These are phyloP conservation scores for Dendrobium officinale DNA, from an alignment of 106 monocot species.

Conservation along the genomic window DNA sequence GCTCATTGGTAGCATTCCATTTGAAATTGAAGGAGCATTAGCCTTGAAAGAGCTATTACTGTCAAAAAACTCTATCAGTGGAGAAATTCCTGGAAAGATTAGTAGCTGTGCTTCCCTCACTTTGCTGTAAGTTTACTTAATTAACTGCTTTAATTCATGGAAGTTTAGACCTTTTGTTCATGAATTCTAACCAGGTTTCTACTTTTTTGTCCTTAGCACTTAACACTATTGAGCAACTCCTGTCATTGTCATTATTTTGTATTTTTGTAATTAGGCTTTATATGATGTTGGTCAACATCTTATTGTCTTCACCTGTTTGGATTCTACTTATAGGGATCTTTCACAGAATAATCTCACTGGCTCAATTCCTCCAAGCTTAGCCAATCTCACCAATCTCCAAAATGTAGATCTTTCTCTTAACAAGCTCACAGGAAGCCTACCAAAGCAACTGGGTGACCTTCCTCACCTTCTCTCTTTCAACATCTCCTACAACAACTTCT, in stretches of 20 bases:
- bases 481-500: slow-evolving; percentile 66
- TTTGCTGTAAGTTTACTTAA: slow-evolving; percentile 50
- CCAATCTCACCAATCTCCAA: slow-evolving; percentile 57
- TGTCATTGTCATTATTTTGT: background rate
- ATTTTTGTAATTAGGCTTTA: background rate
- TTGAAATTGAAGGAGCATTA: slow-evolving; percentile 36
- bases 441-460: slow-evolving; percentile 62
- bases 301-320: slow-evolving; percentile 7
- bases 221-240: background rate
- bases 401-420: slow-evolving; percentile 58
- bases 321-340: slow-evolving; percentile 49
- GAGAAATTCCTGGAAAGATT: slow-evolving; percentile 52
- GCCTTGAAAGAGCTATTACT: slow-evolving; percentile 45
- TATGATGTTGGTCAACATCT: background rate
- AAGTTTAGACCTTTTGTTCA: background rate
- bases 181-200: background rate
- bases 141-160: background rate
- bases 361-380: slow-evolving; percentile 37
- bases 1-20: slow-evolving; percentile 54
- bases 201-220: background rate
- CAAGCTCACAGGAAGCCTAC: slow-evolving; percentile 52
- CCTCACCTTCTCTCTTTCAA: slow-evolving; percentile 59
- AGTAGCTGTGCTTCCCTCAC: slow-evolving; percentile 47
- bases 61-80: slow-evolving; percentile 44
- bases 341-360: slow-evolving; percentile 68